A percentile compares a stretch with the other conserved stretches of the same genome.
Evolutionary conservation across 441 rosid genomes (phyloP).

Genomic region (Erodium texanum): DNA sequence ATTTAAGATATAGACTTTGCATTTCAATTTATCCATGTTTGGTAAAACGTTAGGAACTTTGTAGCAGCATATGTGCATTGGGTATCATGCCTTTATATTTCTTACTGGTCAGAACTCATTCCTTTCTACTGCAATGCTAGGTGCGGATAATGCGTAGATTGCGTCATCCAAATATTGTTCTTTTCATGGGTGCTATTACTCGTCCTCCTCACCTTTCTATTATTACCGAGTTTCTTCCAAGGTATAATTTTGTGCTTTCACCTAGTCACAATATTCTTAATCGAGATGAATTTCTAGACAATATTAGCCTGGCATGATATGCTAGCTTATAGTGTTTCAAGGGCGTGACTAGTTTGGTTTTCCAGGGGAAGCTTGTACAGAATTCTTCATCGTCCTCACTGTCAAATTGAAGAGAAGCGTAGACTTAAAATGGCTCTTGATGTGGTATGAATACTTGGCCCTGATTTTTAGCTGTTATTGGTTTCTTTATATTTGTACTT

Average conservation of each 20-base stretch:
- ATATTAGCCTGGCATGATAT: conserved; percentile 14
- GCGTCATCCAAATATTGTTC: conserved; percentile 97
- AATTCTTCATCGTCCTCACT: conserved; percentile 81
- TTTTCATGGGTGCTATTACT: conserved; percentile 95
- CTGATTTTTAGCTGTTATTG: conserved; percentile 11
- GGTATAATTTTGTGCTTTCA: conserved; percentile 35
- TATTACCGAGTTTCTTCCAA: conserved; percentile 88
- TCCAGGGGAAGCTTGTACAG: conserved; percentile 88
- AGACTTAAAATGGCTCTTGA: conserved; percentile 96
- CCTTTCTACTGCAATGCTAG: conserved; percentile 31
- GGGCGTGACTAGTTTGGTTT: conserved; percentile 18
- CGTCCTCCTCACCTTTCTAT: conserved; percentile 97
- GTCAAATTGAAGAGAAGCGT: conserved; percentile 82
- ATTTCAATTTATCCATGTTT: not conserved
- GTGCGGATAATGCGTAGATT: conserved; percentile 96
- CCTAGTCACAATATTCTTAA: conserved; percentile 12
- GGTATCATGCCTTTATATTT: not conserved
- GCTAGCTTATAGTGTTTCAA: conserved; percentile 7
- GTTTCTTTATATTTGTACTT: not conserved
- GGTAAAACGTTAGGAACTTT: not conserved
- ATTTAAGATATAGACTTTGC: not conserved
- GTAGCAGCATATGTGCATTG: conserved; percentile 1
- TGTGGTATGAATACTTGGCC: conserved; percentile 49
- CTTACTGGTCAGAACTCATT: not conserved
- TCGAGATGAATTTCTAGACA: conserved; percentile 9